Evolutionary conservation across 2,329 filamentous ascomycete species (phyloP).

Genomic region (Fusarium denticulatum): DNA sequence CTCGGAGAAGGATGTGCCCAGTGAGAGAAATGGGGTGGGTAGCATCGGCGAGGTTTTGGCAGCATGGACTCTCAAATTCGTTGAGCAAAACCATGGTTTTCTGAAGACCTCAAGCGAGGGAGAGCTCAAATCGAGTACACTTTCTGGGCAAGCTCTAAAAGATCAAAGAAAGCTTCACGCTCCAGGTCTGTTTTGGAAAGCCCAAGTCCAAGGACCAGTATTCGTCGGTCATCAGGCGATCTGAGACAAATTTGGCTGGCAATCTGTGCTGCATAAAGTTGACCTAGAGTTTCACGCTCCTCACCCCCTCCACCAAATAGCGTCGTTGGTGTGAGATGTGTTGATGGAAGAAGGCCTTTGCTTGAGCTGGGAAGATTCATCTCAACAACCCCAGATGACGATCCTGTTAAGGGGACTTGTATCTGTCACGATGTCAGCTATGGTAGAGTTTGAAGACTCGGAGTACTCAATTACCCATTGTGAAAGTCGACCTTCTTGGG

Average conservation of each 20-base stretch:
- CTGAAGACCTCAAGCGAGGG: not conserved
- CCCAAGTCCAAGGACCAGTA: slow-evolving; percentile 70
- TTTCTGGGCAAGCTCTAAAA: slow-evolving; percentile 70
- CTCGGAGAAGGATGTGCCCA: not conserved
- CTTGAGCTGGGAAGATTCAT: slow-evolving; percentile 62
- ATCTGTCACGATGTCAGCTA: slow-evolving; percentile 59
- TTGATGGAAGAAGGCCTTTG: slow-evolving; percentile 73
- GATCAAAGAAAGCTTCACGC: slow-evolving; percentile 70
- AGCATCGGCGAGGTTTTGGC: not conserved
- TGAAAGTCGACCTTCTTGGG: slow-evolving; percentile 83
- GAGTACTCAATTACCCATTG: slow-evolving; percentile 77
- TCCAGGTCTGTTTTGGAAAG: slow-evolving; percentile 60
- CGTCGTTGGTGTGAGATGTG: slow-evolving; percentile 86
- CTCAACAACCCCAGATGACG: slow-evolving; percentile 71
- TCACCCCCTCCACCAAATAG: slow-evolving; percentile 84
- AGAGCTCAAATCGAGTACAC: slow-evolving; percentile 46
- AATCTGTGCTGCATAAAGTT: slow-evolving; percentile 89
- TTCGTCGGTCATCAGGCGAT: slow-evolving; percentile 71
- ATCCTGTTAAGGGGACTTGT: slow-evolving; percentile 79
- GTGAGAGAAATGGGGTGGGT: not conserved
- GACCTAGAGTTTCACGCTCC: slow-evolving; percentile 83
- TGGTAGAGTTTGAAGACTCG: too few relatives aligned
- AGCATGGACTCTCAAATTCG: not conserved
- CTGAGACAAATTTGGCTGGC: slow-evolving; percentile 80
- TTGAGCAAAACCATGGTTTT: not conserved